Evolutionary conservation across 805 yeast species (phyloP).

Genomic region (Suhomyces faveliae): DNA sequence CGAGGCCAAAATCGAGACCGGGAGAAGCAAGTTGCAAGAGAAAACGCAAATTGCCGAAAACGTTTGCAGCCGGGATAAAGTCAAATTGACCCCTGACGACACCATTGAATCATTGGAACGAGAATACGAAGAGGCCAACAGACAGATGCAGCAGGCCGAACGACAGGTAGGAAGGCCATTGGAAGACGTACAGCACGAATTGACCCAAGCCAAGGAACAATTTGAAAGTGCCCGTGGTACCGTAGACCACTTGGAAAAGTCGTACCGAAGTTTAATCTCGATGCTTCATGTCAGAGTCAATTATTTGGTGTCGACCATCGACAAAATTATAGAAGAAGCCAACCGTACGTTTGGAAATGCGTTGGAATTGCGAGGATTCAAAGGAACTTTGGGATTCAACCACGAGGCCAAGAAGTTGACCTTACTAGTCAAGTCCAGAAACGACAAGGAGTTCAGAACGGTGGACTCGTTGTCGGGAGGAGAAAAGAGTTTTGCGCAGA

Average conservation of each 20-base stretch:
- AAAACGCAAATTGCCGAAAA: constrained; percentile 27
- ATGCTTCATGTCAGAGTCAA: constrained; percentile 34
- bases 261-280: constrained; percentile 23
- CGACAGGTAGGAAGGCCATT: constrained; percentile 51
- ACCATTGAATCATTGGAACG: constrained; percentile 47
- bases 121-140: constrained; percentile 48
- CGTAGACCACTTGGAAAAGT: constrained; percentile 32
- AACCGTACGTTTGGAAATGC: constrained; percentile 53
- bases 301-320: constrained; percentile 32
- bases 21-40: constrained; percentile 13
- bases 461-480: constrained; percentile 93
- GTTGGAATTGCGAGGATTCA: constrained; percentile 64
- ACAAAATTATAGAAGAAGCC: constrained; percentile 31
- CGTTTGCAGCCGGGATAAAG: constrained; percentile 49
- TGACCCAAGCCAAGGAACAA: constrained; percentile 42
- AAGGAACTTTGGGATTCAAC: constrained; percentile 69
- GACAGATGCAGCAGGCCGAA: constrained; percentile 52
- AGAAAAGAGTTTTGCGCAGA: constrained; percentile 91
- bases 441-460: constrained; percentile 57
- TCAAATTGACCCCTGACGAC: constrained; percentile 38
- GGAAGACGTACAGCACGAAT: constrained; percentile 52
- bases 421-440: constrained; percentile 61
- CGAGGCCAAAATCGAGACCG: constrained; percentile 12
- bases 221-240: constrained; percentile 43
- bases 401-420: constrained; percentile 49